phyloP scores from a whole-genome alignment of 306 rosid genomes.

The Ormosia semicastrata region DNA sequence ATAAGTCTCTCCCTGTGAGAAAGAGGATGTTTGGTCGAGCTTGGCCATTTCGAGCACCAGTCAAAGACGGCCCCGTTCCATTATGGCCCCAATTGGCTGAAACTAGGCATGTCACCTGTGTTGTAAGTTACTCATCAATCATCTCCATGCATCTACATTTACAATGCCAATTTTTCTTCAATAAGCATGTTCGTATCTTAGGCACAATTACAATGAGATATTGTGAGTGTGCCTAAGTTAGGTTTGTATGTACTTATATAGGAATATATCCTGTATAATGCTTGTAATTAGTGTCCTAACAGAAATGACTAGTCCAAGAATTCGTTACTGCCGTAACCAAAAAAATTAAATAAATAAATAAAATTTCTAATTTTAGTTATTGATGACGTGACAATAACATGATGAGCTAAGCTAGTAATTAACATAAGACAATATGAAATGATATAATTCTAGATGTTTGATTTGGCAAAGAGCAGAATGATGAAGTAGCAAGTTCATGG shows the following conservation, averaged over 20 bases:
- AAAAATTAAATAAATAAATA: no score
- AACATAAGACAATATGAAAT: neutral
- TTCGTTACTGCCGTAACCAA: neutral
- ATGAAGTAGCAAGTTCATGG: constrained; percentile 67
- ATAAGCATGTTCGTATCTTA: no score
- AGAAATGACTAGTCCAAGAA: no score
- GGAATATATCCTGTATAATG: no score
- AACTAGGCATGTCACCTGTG: neutral
- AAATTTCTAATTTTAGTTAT: no score
- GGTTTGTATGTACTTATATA: no score
- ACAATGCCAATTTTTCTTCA: no score
- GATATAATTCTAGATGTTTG: neutral
- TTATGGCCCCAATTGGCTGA: constrained; percentile 55
- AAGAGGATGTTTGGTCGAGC: constrained; percentile 78
- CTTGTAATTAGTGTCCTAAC: no score
- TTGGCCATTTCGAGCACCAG: constrained; percentile 71
- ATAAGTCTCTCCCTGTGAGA: constrained; percentile 58
- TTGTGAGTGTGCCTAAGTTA: no score
- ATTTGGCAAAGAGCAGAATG: constrained; percentile 42
- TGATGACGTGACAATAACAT: neutral
- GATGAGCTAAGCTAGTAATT: neutral
- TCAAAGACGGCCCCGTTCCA: constrained; percentile 55
- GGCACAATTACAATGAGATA: no score
- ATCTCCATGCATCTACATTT: neutral
- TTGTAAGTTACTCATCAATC: constrained; percentile 22